A percentile compares a stretch with the other conserved stretches of the same genome.
These are phyloP conservation scores for Nigrospora oryzae DNA, from an alignment of 2,329 filamentous ascomycete genomes.

Conservation along the genomic window DNA sequence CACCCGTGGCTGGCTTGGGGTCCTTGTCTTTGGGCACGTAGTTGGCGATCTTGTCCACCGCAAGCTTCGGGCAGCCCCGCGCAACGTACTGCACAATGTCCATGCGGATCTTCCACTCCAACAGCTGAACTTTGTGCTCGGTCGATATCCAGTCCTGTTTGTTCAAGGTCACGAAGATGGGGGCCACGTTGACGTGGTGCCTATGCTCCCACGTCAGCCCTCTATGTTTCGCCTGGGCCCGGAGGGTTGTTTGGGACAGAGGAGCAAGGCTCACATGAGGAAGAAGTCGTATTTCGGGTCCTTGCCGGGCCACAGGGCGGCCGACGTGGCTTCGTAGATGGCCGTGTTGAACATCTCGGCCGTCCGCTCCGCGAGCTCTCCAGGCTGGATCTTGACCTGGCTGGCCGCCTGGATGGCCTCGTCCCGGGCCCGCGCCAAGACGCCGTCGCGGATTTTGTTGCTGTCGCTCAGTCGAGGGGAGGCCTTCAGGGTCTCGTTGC, in stretches of 20 bases:
- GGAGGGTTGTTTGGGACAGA: not conserved
- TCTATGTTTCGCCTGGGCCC: too few relatives aligned
- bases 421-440: constrained; percentile 53
- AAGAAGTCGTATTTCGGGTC: constrained; percentile 75
- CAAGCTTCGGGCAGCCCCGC: constrained; percentile 52
- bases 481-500: constrained; percentile 45
- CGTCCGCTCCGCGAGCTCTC: constrained; percentile 46
- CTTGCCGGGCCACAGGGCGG: constrained; percentile 57
- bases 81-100: constrained; percentile 70
- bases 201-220: constrained; percentile 34
- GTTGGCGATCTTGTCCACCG: constrained; percentile 45
- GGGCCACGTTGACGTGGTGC: constrained; percentile 63
- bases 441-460: constrained; percentile 62
- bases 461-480: constrained; percentile 42
- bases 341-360: constrained; percentile 61
- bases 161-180: constrained; percentile 67
- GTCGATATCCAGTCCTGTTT: constrained; percentile 50
- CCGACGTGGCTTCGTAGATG: constrained; percentile 38
- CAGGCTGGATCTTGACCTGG: constrained; percentile 46
- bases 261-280: constrained; percentile 35
- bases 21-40: constrained; percentile 45
- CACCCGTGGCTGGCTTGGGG: constrained; percentile 30
- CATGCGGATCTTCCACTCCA: constrained; percentile 75
- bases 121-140: constrained; percentile 55
- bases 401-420: constrained; percentile 55